phyloP scores from a whole-genome alignment of 2,329 filamentous ascomycete genomes.

The Plenodomus biglobosus region DNA sequence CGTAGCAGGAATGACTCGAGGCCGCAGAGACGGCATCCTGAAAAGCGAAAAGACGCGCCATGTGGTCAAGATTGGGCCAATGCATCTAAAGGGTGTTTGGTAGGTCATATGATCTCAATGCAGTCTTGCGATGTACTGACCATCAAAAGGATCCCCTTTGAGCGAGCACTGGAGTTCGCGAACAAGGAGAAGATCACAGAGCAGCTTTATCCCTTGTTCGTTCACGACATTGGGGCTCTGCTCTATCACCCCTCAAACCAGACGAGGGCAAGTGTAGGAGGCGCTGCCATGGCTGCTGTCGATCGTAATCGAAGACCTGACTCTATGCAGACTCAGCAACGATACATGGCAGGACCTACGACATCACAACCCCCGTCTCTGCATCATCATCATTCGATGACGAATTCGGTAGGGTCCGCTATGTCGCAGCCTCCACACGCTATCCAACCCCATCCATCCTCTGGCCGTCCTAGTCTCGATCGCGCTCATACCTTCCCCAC shows the following conservation, averaged over 20 bases:
- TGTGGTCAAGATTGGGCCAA: conserved; percentile 97
- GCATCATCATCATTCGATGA: conserved; percentile 70
- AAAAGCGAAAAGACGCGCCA: conserved; percentile 97
- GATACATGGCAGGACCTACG: conserved; percentile 62
- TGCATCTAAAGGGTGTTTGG: conserved; percentile 84
- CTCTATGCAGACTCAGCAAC: conserved; percentile 47
- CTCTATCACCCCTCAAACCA: conserved; percentile 93
- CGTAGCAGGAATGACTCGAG: conserved; percentile 96
- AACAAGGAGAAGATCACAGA: conserved; percentile 99
- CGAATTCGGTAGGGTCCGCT: conserved; percentile 58
- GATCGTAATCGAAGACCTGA: conserved; percentile 55
- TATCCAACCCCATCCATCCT: conserved; percentile 61
- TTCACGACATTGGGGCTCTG: conserved; percentile 92
- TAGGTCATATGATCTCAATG: conserved; percentile 10
- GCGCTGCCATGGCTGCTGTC: conserved; percentile 71
- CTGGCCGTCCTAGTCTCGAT: conserved; percentile 68
- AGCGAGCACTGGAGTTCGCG: conserved; percentile 94
- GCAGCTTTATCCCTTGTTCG: conserved; percentile 90
- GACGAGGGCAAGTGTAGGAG: conserved; percentile 74
- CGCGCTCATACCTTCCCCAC: conserved; percentile 92
- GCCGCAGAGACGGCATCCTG: conserved; percentile 89
- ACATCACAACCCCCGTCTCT: conserved; percentile 66
- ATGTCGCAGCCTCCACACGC: conserved; percentile 68
- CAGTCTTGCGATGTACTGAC: conserved; percentile 8
- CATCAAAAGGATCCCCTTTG: conserved; percentile 83